Evolutionary conservation across 2,329 filamentous ascomycete genomes (phyloP), one percentile per base, ranked within the genome.

Genomic region (Nemania diffusa): DNA sequence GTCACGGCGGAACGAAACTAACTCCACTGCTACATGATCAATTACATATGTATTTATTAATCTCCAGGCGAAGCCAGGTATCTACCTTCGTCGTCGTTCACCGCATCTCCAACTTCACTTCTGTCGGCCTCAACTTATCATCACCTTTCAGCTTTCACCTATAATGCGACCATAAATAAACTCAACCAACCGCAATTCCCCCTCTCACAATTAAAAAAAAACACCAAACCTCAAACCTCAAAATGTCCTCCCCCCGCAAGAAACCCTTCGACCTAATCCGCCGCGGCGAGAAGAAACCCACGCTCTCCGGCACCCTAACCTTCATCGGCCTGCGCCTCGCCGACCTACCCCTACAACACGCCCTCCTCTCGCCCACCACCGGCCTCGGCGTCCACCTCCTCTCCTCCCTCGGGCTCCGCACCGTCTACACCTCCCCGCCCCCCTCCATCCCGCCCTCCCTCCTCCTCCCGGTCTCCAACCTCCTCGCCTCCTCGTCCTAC

Each of bases 311-410:
- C 22, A 80, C 77, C 1, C 66, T 78, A 13, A 79, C 79, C 56
- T 82, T 82, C 72, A 61, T 81, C 69, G 78, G 76, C 29, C 75
- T 82, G 20, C 81, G 81, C 57, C 69, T 75, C 13, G 74, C 80
- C 56, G 75, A 75, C 62, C 55, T 77, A 13, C 74, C 76, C 0
- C 65, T 75, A 9, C 75, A 75, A 53, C 56, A 71, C 24, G 66
- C 70, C 5, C 70, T 75, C 3, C 72, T 75, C 0, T 24, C 62
- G 57, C 73, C 62, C 57, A 76, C 57, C 2, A 37, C 83, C 69
- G 78, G 82, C 64, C 75, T 83, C 9, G 83, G 86, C 70, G 75
- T 80, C 20, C 75, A 83, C 27, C 73, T 87, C 46, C 81, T 89
- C 68, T 74, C 81, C 59, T 76, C 74, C 3, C 71, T 87, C 8